These are phyloP conservation scores for Quercus ilex DNA, from an alignment of 306 rosid species.

Conservation along the genomic window DNA sequence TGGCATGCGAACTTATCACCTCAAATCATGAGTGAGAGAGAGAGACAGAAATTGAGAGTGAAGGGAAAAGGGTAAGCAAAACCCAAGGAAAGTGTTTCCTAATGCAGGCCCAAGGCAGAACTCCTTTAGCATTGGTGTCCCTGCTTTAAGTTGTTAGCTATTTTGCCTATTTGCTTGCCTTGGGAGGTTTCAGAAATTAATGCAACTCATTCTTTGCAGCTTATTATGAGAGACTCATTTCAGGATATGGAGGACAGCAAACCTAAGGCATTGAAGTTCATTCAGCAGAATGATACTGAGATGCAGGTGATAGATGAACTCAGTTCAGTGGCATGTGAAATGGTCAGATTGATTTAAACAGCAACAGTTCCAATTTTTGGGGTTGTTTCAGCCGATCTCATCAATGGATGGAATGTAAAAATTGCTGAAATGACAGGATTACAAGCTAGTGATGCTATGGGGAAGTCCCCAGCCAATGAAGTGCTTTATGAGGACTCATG, in stretches of 20 bases:
- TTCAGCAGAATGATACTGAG: background rate
- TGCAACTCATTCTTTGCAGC: slow-evolving; percentile 28
- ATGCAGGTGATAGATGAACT: slow-evolving; percentile 45
- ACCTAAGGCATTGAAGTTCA: slow-evolving; percentile 27
- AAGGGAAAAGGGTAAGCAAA: slow-evolving; percentile 39
- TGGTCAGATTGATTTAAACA: slow-evolving; percentile 62
- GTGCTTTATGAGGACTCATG: slow-evolving; percentile 54
- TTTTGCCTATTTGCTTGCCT: slow-evolving; percentile 17
- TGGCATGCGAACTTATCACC: slow-evolving; percentile 92
- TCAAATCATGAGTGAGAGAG: slow-evolving; percentile 62
- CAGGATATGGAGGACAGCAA: slow-evolving; percentile 29
- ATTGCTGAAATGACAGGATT: slow-evolving; percentile 65
- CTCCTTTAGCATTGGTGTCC: slow-evolving; percentile 93
- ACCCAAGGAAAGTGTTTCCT: slow-evolving; percentile 84
- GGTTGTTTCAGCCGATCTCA: slow-evolving; percentile 51
- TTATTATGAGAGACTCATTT: slow-evolving; percentile 66
- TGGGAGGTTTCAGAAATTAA: too few species aligned
- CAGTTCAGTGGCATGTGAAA: slow-evolving; percentile 73
- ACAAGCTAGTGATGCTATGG: slow-evolving; percentile 48
- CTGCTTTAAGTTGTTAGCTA: slow-evolving; percentile 48
- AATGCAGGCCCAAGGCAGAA: slow-evolving; percentile 72
- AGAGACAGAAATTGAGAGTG: background rate
- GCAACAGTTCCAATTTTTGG: slow-evolving; percentile 39
- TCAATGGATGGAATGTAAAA: slow-evolving; percentile 84
- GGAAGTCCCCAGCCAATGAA: slow-evolving; percentile 63